These are phyloP conservation scores for Coleophoma crateriformis DNA, from an alignment of 2,329 filamentous ascomycete genomes.

Conservation along the genomic window DNA sequence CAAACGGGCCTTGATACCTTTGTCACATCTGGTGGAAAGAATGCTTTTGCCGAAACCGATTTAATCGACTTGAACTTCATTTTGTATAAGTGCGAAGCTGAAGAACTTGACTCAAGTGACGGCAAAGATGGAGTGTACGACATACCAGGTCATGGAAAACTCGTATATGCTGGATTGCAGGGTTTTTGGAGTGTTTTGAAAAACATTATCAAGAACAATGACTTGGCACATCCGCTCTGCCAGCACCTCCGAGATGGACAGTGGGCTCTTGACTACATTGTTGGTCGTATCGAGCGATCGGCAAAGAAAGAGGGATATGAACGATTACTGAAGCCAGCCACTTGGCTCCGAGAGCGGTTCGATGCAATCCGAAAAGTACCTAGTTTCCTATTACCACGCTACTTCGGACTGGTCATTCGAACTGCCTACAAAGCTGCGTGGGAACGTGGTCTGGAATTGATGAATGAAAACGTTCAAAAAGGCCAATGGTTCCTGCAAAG, in stretches of 20 bases:
- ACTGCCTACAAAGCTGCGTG: constrained; percentile 83
- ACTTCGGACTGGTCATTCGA: constrained; percentile 85
- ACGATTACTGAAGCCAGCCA: constrained; percentile 57
- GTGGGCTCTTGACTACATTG: constrained; percentile 88
- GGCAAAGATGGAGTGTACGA: constrained; percentile 84
- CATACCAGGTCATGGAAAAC: constrained; percentile 75
- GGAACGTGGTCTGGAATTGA: constrained; percentile 71
- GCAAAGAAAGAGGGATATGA: constrained; percentile 57
- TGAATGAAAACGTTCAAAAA: constrained; percentile 69
- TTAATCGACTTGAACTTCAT: constrained; percentile 86
- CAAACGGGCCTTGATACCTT: constrained; percentile 78
- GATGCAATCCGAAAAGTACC: constrained; percentile 81
- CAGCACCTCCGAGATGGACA: constrained; percentile 87
- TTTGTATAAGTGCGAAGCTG: constrained; percentile 85
- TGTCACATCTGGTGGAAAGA: constrained; percentile 74
- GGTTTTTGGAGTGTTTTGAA: constrained; percentile 96
- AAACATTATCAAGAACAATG: constrained; percentile 79
- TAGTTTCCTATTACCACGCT: constrained; percentile 83
- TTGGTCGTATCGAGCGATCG: constrained; percentile 70
- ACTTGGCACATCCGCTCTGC: constrained; percentile 88
- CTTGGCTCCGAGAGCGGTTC: constrained; percentile 80
- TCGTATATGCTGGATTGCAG: constrained; percentile 95
- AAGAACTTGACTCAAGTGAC: constrained; percentile 74
- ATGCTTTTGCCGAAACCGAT: constrained; percentile 69
- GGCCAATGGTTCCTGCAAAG: constrained; percentile 88